phyloP scores from a whole-genome alignment of 2,329 filamentous ascomycete species.

The Escovopsis sp. region DNA sequence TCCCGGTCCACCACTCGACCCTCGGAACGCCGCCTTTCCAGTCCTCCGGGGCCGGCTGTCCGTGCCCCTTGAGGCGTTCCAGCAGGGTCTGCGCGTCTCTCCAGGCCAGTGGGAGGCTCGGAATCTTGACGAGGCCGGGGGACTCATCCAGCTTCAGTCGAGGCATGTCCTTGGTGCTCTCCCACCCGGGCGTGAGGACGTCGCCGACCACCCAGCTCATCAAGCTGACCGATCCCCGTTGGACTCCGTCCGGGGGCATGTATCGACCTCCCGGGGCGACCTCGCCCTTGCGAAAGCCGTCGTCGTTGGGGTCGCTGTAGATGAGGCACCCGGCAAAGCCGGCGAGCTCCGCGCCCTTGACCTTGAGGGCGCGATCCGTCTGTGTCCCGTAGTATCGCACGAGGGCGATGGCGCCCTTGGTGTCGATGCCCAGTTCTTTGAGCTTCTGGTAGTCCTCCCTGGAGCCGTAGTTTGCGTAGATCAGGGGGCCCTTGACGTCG shows the following conservation, averaged over 20 bases:
- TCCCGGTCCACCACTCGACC: constrained; percentile 73
- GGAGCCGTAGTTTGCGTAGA: constrained; percentile 89
- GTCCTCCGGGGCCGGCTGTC: constrained; percentile 48
- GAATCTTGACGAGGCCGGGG: constrained; percentile 63
- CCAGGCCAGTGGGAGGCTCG: constrained; percentile 82
- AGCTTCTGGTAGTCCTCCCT: constrained; percentile 67
- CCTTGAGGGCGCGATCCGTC: constrained; percentile 59
- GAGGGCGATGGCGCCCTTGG: constrained; percentile 68
- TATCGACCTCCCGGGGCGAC: constrained; percentile 63
- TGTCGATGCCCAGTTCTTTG: constrained; percentile 53
- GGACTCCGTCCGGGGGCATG: constrained; percentile 70
- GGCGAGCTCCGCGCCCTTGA: constrained; percentile 77
- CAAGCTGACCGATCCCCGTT: constrained; percentile 66
- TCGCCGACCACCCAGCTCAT: constrained; percentile 78
- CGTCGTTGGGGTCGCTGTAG: constrained; percentile 79
- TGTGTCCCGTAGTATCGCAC: constrained; percentile 69
- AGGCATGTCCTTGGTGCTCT: constrained; percentile 50
- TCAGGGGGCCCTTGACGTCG: constrained; percentile 68
- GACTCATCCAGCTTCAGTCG: constrained; percentile 57
- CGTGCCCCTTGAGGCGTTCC: constrained; percentile 59
- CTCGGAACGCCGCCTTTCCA: constrained; percentile 71
- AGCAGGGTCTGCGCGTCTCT: constrained; percentile 72
- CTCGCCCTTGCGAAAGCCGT: constrained; percentile 62
- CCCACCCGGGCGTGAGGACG: constrained; percentile 79
- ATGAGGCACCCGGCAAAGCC: constrained; percentile 81